These are phyloP conservation scores for Rhizophora apiculata DNA, from an alignment of 345 rosid species.

Conservation along the genomic window DNA sequence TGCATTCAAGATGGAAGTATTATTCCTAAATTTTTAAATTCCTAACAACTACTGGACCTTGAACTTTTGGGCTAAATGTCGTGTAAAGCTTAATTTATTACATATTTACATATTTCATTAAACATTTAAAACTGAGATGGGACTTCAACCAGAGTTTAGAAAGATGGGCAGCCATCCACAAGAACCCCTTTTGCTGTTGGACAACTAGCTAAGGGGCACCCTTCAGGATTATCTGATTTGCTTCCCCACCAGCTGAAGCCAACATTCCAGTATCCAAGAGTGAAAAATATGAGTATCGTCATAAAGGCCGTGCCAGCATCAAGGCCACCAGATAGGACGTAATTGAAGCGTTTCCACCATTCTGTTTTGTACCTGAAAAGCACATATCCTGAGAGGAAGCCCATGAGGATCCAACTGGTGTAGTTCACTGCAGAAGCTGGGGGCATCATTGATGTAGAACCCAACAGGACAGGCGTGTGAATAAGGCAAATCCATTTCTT, in stretches of 20 bases:
- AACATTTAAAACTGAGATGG: too few relatives aligned
- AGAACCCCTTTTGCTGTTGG: constrained; percentile 62
- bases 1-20: too few relatives aligned
- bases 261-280: constrained; percentile 42
- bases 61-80: too few relatives aligned
- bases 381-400: constrained; percentile 52
- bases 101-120: too few relatives aligned
- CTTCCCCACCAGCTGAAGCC: constrained; percentile 72
- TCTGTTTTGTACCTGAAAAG: constrained; percentile 42
- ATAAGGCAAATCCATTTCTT: constrained; percentile 53
- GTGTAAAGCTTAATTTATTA: too few relatives aligned
- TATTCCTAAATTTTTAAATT: too few relatives aligned
- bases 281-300: constrained; percentile 49
- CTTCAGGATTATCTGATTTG: constrained; percentile 41
- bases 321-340: constrained; percentile 63
- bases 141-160: not conserved
- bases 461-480: constrained; percentile 66
- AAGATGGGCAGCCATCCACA: constrained; percentile 55
- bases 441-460: constrained; percentile 69
- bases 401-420: constrained; percentile 63
- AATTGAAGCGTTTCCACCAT: constrained; percentile 68
- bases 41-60: too few relatives aligned
- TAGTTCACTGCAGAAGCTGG: constrained; percentile 72
- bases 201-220: constrained; percentile 62
- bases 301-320: constrained; percentile 82